phyloP scores from a whole-genome alignment of 1,139 yeast genomes.

The Pichia sp. region DNA sequence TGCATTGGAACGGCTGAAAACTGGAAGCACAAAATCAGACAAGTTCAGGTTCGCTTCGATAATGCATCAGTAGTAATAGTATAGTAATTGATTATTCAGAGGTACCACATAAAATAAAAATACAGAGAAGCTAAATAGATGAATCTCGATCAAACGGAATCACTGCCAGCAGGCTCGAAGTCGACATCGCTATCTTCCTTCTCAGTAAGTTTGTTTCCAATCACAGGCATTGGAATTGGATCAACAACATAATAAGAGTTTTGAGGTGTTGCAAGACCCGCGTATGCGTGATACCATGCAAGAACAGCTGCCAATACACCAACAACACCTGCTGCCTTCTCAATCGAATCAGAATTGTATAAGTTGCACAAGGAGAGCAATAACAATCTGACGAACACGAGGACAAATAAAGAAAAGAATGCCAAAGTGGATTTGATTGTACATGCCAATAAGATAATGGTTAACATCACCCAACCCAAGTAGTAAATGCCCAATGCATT shows the following conservation, averaged over 20 bases:
- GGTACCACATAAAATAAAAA: too few relatives aligned
- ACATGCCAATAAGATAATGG: slow-evolving; percentile 55
- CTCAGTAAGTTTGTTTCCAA: not conserved
- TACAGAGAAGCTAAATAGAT: too few relatives aligned
- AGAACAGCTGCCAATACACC: slow-evolving; percentile 70
- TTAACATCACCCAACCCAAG: slow-evolving; percentile 74
- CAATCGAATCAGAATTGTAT: slow-evolving; percentile 28
- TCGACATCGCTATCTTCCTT: too few relatives aligned
- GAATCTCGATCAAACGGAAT: too few relatives aligned
- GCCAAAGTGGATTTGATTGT: slow-evolving; percentile 76
- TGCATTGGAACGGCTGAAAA: too few relatives aligned
- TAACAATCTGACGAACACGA: slow-evolving; percentile 58
- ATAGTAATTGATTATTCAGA: too few relatives aligned
- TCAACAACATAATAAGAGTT: slow-evolving; percentile 35
- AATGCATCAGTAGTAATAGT: too few relatives aligned
- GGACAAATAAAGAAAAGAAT: slow-evolving; percentile 59
- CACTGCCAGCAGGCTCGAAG: too few relatives aligned
- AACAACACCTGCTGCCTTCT: slow-evolving; percentile 63
- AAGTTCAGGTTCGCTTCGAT: too few relatives aligned
- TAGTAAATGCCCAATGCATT: slow-evolving; percentile 69
- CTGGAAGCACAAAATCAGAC: too few relatives aligned
- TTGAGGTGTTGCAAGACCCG: slow-evolving; percentile 71
- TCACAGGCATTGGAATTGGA: slow-evolving; percentile 8
- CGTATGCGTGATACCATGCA: slow-evolving; percentile 88
- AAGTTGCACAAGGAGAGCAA: slow-evolving; percentile 44